Conservation (phyloP, 805 yeast genomes). For the Metschnikowia continentalis region DNA sequence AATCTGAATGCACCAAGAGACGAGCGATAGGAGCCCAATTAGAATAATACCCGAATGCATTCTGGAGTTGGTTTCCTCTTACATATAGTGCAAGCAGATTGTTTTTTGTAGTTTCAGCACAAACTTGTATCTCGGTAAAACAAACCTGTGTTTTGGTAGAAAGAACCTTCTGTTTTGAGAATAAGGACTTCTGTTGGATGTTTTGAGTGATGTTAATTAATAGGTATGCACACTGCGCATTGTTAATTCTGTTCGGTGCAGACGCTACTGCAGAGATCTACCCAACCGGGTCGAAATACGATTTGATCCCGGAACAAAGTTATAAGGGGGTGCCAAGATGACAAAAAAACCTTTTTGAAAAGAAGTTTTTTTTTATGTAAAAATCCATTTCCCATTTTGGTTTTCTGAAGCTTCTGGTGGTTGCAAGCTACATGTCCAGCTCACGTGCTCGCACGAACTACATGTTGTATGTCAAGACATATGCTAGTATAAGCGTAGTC, state of each 20-base stretch:
- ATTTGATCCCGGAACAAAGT: too few relatives aligned
- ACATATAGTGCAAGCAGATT: not conserved
- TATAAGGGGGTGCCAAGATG: not conserved
- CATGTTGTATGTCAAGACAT: constrained; percentile 1
- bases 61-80: not conserved
- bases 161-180: too few relatives aligned
- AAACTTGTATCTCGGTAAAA: not conserved
- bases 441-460: constrained; percentile 18
- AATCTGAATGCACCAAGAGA: constrained; percentile 35
- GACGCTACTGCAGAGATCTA: not conserved
- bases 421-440: not conserved
- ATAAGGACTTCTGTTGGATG: too few relatives aligned
- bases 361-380: not conserved
- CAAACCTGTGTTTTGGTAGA: too few relatives aligned
- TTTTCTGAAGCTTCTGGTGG: not conserved
- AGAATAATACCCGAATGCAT: constrained; percentile 32
- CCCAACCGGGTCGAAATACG: not conserved
- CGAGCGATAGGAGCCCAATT: constrained; percentile 24
- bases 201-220: not conserved
- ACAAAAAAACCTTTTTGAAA: not conserved
- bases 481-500: constrained; percentile 1
- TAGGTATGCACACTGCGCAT: not conserved
- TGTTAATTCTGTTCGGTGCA: not conserved
- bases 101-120: too few relatives aligned
- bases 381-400: not conserved